Percentiles rank a stretch among this genome's conserved stretches.
phyloP scores from a whole-genome alignment of 1,284 basidiomycete genomes.

The Cryptococcus floricola region DNA sequence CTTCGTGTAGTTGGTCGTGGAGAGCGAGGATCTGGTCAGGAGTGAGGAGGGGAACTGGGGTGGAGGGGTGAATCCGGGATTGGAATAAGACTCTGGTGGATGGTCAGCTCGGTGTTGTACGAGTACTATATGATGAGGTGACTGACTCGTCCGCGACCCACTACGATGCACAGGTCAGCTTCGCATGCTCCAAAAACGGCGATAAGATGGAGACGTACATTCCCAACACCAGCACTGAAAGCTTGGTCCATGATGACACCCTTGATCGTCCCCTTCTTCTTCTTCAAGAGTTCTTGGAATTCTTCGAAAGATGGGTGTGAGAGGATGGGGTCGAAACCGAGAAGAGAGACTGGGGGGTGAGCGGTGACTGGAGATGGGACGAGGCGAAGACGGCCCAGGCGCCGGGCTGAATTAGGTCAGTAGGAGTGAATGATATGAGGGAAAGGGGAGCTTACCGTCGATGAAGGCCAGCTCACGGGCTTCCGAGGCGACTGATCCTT shows the following conservation, averaged over 20 bases:
- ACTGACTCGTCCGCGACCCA: conserved; percentile 66
- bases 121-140: not conserved
- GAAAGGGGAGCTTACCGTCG: conserved; percentile 28
- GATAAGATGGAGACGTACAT: conserved; percentile 41
- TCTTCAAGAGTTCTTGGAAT: conserved; percentile 56
- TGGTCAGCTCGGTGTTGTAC: not conserved
- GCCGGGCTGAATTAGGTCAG: conserved; percentile 54
- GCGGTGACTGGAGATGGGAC: conserved; percentile 56
- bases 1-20: conserved; percentile 58
- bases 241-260: conserved; percentile 74
- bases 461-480: conserved; percentile 43
- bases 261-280: conserved; percentile 69
- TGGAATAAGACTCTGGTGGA: conserved; percentile 68
- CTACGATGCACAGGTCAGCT: conserved; percentile 10
- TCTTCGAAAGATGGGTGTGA: conserved; percentile 63
- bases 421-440: not conserved
- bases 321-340: conserved; percentile 75
- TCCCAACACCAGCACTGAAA: conserved; percentile 76
- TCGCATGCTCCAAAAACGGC: not conserved
- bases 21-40: conserved; percentile 56
- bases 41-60: conserved; percentile 60
- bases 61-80: conserved; percentile 69
- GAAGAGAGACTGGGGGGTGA: conserved; percentile 64
- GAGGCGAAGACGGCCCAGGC: conserved; percentile 68
- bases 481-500: conserved; percentile 26